Percentiles rank a stretch among this genome's conserved stretches.
These are phyloP conservation scores for Xanthoparmelia taractica DNA, from an alignment of 495 filamentous ascomycete species.

Conservation along the genomic window DNA sequence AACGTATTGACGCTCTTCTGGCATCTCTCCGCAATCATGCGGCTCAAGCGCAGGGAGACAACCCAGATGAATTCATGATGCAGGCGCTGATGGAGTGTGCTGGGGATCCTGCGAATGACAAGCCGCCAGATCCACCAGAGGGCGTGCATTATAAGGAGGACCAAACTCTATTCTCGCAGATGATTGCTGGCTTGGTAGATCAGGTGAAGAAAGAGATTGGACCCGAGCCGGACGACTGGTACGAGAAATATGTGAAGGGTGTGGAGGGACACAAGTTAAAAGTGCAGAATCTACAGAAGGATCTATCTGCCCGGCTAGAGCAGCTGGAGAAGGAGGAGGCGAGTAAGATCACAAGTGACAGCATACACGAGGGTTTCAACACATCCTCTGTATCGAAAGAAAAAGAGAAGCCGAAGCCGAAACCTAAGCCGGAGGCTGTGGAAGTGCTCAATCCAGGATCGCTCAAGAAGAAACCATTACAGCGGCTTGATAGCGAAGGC, in stretches of 20 bases:
- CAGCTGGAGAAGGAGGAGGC: constrained; percentile 80
- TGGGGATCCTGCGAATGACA: constrained; percentile 61
- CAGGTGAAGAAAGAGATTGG: constrained; percentile 88
- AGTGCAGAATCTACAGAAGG: constrained; percentile 66
- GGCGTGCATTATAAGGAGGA: constrained; percentile 72
- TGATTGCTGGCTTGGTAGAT: constrained; percentile 88
- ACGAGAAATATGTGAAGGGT: constrained; percentile 65
- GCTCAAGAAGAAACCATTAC: constrained; percentile 29
- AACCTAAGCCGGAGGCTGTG: constrained; percentile 42
- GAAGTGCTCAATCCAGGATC: constrained; percentile 75
- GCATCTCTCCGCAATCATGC: constrained; percentile 59
- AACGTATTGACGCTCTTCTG: constrained; percentile 72
- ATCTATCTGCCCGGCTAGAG: constrained; percentile 63
- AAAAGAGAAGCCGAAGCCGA: constrained; percentile 30
- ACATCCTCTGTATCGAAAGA: constrained; percentile 67
- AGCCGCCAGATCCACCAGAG: constrained; percentile 61
- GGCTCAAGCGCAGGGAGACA: constrained; percentile 48
- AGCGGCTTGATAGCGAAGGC: constrained; percentile 31
- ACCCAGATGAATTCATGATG: constrained; percentile 77
- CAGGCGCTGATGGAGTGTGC: constrained; percentile 74
- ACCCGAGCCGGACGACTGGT: constrained; percentile 54
- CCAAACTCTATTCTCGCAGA: constrained; percentile 81
- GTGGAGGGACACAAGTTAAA: constrained; percentile 67
- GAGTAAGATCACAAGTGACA: constrained; percentile 89
- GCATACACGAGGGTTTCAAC: constrained; percentile 86